phyloP scores from a whole-genome alignment of 352 stramenopile species.

The Phytophthora macrochlamydospora region DNA sequence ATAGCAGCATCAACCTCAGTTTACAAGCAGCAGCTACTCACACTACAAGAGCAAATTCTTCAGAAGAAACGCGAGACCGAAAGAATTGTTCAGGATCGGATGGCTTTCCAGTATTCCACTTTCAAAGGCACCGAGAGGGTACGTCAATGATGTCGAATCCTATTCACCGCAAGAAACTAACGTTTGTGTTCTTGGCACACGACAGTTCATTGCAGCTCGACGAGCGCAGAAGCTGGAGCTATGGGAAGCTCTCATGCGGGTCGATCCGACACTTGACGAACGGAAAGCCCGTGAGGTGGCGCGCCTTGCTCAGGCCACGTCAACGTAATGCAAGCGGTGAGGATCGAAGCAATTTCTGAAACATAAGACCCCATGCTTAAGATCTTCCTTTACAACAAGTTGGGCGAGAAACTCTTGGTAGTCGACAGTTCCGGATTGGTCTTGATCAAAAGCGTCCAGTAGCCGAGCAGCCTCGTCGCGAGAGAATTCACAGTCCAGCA shows the following conservation, averaged over 20 bases:
- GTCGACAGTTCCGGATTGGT: slow-evolving; percentile 56
- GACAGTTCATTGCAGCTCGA: slow-evolving; percentile 56
- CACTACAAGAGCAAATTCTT: slow-evolving; percentile 68
- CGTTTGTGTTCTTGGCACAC: neutral
- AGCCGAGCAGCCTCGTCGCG: slow-evolving; percentile 35
- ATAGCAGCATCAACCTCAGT: slow-evolving; percentile 50
- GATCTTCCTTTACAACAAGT: slow-evolving; percentile 34
- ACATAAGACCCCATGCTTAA: neutral
- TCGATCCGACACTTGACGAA: slow-evolving; percentile 67
- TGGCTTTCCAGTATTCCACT: slow-evolving; percentile 64
- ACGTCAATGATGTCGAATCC: slow-evolving; percentile 3
- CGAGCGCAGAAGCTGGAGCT: slow-evolving; percentile 52
- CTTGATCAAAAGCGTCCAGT: slow-evolving; percentile 45
- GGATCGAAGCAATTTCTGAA: neutral
- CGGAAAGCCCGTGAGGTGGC: slow-evolving; percentile 55
- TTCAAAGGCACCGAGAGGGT: slow-evolving; percentile 63
- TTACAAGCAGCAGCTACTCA: slow-evolving; percentile 70
- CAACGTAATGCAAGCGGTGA: neutral
- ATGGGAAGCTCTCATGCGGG: slow-evolving; percentile 72
- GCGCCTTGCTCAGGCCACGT: slow-evolving; percentile 16
- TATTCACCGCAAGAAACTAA: neutral
- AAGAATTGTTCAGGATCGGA: slow-evolving; percentile 57
- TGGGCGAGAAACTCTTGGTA: slow-evolving; percentile 65
- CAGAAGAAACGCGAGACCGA: slow-evolving; percentile 73
- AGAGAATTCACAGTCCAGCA: slow-evolving; percentile 39